These are phyloP conservation scores for Nigrospora oryzae DNA, from an alignment of 2,329 filamentous ascomycete species.

Conservation along the genomic window DNA sequence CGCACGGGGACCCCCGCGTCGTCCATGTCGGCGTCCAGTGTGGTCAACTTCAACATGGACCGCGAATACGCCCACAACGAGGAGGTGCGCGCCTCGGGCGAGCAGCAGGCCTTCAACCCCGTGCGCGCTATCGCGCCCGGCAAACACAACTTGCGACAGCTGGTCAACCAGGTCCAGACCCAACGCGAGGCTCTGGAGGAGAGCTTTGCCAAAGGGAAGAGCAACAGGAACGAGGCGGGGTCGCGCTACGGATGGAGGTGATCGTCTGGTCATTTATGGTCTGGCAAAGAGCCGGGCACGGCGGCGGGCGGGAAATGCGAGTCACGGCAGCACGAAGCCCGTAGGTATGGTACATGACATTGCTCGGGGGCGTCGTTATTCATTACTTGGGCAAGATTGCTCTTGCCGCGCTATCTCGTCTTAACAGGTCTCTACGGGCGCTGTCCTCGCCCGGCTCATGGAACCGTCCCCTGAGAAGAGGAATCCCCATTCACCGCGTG, in stretches of 20 bases:
- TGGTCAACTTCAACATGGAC: conserved; percentile 86
- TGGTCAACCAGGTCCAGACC: conserved; percentile 73
- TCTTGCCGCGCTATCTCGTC: no score
- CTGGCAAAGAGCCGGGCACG: no score
- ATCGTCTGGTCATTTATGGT: conserved; percentile 1
- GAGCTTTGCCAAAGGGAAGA: conserved; percentile 74
- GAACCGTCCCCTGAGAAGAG: conserved; percentile 42
- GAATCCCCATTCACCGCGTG: conserved; percentile 54
- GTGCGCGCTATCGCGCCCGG: conserved; percentile 76
- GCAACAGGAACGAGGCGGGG: conserved; percentile 74
- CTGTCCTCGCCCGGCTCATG: conserved; percentile 31
- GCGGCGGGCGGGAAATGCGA: no score
- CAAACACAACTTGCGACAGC: conserved; percentile 82
- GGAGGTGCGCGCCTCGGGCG: conserved; percentile 58
- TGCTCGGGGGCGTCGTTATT: no score
- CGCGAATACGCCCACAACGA: conserved; percentile 82
- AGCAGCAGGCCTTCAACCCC: conserved; percentile 69
- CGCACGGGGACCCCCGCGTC: conserved; percentile 39
- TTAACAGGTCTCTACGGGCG: conserved; percentile 43
- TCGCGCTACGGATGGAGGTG: conserved; percentile 72
- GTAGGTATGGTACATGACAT: no score
- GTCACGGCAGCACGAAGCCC: no score
- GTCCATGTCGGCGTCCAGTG: conserved; percentile 43
- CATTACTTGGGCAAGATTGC: no score
- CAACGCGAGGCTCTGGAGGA: conserved; percentile 88